phyloP scores from a whole-genome alignment of 2,329 filamentous ascomycete species.

The Claviceps humidiphila region DNA sequence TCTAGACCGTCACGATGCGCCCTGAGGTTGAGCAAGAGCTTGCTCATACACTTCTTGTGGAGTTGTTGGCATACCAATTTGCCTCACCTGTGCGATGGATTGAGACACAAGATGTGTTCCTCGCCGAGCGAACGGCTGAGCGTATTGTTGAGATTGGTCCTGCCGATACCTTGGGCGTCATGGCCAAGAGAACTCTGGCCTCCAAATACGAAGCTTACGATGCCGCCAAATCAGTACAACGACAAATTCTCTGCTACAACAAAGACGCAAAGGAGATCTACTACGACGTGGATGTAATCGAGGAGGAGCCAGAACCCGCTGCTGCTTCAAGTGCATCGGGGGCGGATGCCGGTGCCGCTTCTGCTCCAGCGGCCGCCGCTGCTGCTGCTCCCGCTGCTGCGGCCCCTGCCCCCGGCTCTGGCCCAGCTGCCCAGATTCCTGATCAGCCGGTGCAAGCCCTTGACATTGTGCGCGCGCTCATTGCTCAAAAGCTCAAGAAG shows the following conservation, averaged over 20 bases:
- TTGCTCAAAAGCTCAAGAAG: constrained; percentile 98
- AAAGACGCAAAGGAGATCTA: constrained; percentile 99
- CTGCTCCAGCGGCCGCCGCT: constrained; percentile 32
- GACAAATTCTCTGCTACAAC: constrained; percentile 98
- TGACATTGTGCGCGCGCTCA: constrained; percentile 76
- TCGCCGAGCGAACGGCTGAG: constrained; percentile 90
- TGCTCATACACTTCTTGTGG: constrained; percentile 92
- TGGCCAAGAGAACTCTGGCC: constrained; percentile 90
- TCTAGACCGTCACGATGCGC: constrained; percentile 53
- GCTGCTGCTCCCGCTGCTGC: constrained; percentile 42
- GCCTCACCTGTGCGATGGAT: constrained; percentile 99
- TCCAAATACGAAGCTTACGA: constrained; percentile 99
- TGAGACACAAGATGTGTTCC: constrained; percentile 98
- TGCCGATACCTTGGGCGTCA: constrained; percentile 89
- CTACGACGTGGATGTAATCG: constrained; percentile 91
- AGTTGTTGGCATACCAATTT: constrained; percentile 98
- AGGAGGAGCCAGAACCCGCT: constrained; percentile 67
- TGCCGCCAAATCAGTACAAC: constrained; percentile 87
- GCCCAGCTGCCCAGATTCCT: constrained; percentile 73
- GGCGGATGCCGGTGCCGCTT: constrained; percentile 38
- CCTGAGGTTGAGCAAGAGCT: constrained; percentile 99
- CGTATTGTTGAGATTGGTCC: constrained; percentile 96
- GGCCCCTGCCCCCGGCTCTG: constrained; percentile 55
- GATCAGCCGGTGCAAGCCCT: constrained; percentile 80
- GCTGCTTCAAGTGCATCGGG: constrained; percentile 34